phyloP scores from a whole-genome alignment of 2,329 filamentous ascomycete species.

The Aspergillus luchuensis region DNA sequence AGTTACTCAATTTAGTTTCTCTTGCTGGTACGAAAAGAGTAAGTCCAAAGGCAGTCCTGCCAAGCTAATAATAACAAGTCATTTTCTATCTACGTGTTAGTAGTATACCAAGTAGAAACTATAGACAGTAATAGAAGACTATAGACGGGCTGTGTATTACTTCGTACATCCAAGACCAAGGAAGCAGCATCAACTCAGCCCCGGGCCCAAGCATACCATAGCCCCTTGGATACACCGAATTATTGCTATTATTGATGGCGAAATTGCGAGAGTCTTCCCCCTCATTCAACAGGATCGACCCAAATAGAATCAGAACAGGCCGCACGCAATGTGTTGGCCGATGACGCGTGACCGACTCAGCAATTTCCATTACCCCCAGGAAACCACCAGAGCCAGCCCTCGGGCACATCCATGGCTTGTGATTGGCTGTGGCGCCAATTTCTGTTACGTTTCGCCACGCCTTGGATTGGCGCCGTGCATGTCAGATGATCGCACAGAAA shows the following conservation, averaged over 20 bases:
- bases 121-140: too few relatives aligned
- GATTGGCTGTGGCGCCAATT: constrained; percentile 36
- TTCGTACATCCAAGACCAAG: not conserved
- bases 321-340: not conserved
- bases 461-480: constrained; percentile 18
- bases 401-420: constrained; percentile 5
- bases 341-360: constrained; percentile 20
- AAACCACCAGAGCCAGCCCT: constrained; percentile 25
- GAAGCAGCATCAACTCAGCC: not conserved
- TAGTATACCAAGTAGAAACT: too few relatives aligned
- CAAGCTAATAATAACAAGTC: too few relatives aligned
- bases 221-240: not conserved
- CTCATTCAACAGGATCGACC: not conserved
- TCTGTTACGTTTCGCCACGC: constrained; percentile 41
- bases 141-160: not conserved
- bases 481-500: constrained; percentile 36
- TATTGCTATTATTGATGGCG: not conserved
- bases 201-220: not conserved
- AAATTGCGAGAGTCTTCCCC: not conserved
- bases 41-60: too few relatives aligned
- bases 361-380: constrained; percentile 32
- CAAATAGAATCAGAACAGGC: not conserved
- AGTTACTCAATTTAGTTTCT: not conserved
- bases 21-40: not conserved
- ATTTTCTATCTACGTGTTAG: too few relatives aligned